A percentile compares a stretch with the other conserved stretches of the same genome.
Conservation (phyloP, 139 green algal genomes). For the Limnomonas spitsbergensis region DNA sequence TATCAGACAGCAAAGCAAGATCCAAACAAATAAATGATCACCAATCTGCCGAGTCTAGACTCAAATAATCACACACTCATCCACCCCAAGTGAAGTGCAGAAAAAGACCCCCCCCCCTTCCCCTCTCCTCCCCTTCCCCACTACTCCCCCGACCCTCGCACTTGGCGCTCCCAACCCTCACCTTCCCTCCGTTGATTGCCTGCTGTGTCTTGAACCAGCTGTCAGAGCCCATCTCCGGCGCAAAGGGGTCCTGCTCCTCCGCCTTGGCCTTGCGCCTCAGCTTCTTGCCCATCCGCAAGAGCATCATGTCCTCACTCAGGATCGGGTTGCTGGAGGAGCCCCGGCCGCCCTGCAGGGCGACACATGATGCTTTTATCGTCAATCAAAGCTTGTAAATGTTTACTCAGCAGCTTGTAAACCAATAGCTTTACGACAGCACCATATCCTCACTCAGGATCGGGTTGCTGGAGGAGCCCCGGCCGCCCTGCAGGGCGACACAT, state of each 20-base stretch:
- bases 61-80: no score
- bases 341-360: constrained; percentile 65
- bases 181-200: constrained; percentile 5
- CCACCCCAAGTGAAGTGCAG: no score
- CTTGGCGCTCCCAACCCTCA: neutral
- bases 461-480: constrained; percentile 48
- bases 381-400: no score
- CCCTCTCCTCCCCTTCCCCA: no score
- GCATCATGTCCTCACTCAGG: constrained; percentile 85
- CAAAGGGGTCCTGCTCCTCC: constrained; percentile 69
- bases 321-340: constrained; percentile 64
- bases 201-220: constrained; percentile 59
- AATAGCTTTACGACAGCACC: no score
- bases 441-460: constrained; percentile 88
- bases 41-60: no score
- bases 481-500: constrained; percentile 61
- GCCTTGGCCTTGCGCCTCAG: constrained; percentile 16
- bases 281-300: constrained; percentile 54
- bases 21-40: no score
- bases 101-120: no score
- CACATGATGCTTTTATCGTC: no score
- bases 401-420: no score
- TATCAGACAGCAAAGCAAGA: no score
- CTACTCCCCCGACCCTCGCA: no score
- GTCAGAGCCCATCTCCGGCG: constrained; percentile 64